Percentiles rank a stretch among this genome's conserved stretches.
Conservation (phyloP, 352 stramenopile species). For the Blastocystis sp. region DNA sequence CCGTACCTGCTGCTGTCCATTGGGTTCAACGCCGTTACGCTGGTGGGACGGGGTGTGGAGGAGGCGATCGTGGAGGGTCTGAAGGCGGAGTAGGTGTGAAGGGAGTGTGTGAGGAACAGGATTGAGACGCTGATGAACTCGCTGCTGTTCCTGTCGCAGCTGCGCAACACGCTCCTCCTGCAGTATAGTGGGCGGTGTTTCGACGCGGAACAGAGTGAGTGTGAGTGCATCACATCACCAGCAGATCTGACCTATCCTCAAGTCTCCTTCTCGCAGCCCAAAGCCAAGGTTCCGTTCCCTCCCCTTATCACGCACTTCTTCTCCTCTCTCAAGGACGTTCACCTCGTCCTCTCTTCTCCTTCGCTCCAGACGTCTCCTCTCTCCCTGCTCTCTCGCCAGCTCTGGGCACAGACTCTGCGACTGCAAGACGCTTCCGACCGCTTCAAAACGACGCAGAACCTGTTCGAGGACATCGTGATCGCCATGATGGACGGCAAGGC, state of each 20-base stretch:
- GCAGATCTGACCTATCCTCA: not conserved
- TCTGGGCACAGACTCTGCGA: not conserved
- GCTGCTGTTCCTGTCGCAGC: not conserved
- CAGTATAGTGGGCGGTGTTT: not conserved
- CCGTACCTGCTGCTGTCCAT: not conserved
- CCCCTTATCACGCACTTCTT: not conserved
- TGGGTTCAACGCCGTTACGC: not conserved
- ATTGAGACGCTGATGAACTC: not conserved
- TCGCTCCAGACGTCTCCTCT: not conserved
- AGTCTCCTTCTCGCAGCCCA: not conserved
- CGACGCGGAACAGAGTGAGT: not conserved
- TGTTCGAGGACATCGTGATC: not conserved
- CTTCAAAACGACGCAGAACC: not conserved
- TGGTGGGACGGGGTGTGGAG: not conserved
- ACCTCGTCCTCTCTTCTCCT: not conserved
- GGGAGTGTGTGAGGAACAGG: not conserved
- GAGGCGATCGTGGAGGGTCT: not conserved
- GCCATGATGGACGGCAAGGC: not conserved
- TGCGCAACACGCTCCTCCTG: not conserved
- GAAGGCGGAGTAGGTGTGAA: not conserved
- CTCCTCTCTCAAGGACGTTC: not conserved
- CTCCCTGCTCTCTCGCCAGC: not conserved
- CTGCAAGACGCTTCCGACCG: not conserved
- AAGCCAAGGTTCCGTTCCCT: not conserved
- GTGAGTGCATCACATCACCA: not conserved